Conservation (phyloP, 495 filamentous ascomycete genomes). For the Clohesyomyces aquaticus region DNA sequence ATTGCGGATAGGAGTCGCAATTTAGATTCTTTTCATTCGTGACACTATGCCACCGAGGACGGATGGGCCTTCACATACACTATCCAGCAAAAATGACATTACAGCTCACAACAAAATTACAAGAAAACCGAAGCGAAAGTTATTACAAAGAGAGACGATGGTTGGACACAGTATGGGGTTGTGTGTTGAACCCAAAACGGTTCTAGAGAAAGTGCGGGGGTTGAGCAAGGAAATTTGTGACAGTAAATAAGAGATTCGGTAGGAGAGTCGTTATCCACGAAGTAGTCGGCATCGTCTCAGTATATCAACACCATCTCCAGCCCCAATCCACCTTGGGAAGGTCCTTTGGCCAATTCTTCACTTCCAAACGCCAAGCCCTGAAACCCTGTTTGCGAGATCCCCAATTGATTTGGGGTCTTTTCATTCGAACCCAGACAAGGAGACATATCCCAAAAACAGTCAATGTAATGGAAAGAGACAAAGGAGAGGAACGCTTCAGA, state of each 20-base stretch:
- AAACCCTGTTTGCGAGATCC: neutral
- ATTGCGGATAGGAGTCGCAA: conserved; percentile 5
- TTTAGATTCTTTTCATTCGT: conserved; percentile 28
- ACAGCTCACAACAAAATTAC: conserved; percentile 13
- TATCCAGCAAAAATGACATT: conserved; percentile 19
- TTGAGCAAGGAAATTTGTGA: neutral
- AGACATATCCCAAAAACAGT: conserved; percentile 15
- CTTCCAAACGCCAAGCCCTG: conserved; percentile 21
- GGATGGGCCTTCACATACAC: neutral
- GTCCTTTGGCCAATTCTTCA: neutral
- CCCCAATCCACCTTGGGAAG: conserved; percentile 23
- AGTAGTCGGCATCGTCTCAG: conserved; percentile 17
- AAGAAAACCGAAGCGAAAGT: neutral
- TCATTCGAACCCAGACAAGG: conserved; percentile 20
- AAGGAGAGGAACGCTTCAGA: conserved; percentile 30
- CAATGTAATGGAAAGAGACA: conserved; percentile 24
- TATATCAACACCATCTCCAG: conserved; percentile 29
- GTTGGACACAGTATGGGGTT: conserved; percentile 5
- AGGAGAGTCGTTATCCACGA: conserved; percentile 21
- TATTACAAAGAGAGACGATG: conserved; percentile 11
- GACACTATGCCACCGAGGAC: conserved; percentile 1
- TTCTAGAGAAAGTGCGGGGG: neutral
- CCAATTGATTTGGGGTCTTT: conserved; percentile 4
- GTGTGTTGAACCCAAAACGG: neutral
- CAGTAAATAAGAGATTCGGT: neutral